A percentile compares a stretch with the other conserved stretches of the same genome.
Evolutionary conservation across 768 basidiomycete genomes (phyloP).

Genomic region (Rhodotorula sphaerocarpa): DNA sequence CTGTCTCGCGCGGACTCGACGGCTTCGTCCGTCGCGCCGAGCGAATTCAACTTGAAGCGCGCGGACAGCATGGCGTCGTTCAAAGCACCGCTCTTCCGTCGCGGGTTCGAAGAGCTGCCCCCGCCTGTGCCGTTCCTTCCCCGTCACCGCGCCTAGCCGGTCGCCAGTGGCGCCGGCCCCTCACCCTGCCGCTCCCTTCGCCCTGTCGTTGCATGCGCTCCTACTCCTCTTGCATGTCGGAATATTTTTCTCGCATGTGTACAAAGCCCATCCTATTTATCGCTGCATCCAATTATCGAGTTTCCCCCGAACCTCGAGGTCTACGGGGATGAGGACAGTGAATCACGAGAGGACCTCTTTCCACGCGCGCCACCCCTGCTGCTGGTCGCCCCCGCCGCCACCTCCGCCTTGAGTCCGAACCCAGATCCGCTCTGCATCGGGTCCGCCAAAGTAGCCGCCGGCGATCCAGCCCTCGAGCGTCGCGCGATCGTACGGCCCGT

Average conservation of each 20-base stretch:
- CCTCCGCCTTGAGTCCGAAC: slow-evolving; percentile 53
- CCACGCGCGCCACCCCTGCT: slow-evolving; percentile 25
- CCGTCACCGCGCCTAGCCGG: neutral
- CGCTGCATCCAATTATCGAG: no score
- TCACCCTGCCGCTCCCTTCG: no score
- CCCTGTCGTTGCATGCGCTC: no score
- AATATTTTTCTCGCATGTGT: no score
- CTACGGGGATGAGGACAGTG: no score
- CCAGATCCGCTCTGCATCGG: slow-evolving; percentile 64
- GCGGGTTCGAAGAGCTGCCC: neutral
- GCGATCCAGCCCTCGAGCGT: slow-evolving; percentile 73
- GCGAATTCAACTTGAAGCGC: slow-evolving; percentile 21
- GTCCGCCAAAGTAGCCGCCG: slow-evolving; percentile 68
- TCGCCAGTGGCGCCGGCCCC: no score
- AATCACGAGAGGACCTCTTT: slow-evolving; percentile 8
- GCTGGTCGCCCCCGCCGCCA: no score
- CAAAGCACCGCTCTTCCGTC: slow-evolving; percentile 30
- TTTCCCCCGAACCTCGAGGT: no score
- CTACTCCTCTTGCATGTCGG: no score
- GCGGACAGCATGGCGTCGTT: slow-evolving; percentile 27
- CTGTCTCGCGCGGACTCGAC: slow-evolving; percentile 24
- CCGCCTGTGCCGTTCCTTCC: neutral
- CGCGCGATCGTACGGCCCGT: slow-evolving; percentile 72
- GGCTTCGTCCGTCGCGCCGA: slow-evolving; percentile 12
- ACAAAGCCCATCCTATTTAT: no score